Conservation (phyloP, 805 yeast genomes). For the Wickerhamomyces ciferrii region DNA sequence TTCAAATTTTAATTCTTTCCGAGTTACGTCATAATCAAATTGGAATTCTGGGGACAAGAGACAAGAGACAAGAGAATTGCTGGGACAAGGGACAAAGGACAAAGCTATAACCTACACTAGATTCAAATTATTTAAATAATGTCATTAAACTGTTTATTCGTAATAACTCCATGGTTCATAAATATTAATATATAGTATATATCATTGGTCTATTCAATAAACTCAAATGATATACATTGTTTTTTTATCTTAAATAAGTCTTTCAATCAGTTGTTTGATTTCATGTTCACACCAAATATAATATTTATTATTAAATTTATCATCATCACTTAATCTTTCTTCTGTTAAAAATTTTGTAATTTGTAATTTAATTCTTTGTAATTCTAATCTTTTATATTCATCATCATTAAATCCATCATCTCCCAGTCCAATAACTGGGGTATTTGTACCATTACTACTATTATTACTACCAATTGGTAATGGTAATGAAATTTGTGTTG, state of each 20-base stretch:
- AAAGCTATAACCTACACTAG: too few relatives aligned
- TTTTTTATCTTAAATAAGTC: slow-evolving; percentile 13
- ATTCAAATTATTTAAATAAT: too few relatives aligned
- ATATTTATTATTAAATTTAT: slow-evolving; percentile 22
- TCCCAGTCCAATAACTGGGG: background rate
- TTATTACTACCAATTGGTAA: background rate
- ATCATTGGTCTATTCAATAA: background rate
- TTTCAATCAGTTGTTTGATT: slow-evolving; percentile 23
- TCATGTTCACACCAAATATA: slow-evolving; percentile 22
- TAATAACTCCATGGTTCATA: background rate
- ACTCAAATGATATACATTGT: too few relatives aligned
- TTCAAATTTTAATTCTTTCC: too few relatives aligned
- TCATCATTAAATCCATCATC: slow-evolving; percentile 8
- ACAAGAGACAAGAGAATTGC: too few relatives aligned
- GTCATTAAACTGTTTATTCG: background rate
- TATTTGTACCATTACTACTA: background rate
- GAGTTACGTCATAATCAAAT: too few relatives aligned
- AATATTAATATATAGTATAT: background rate
- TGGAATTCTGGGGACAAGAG: too few relatives aligned
- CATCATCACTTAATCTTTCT: slow-evolving; percentile 23
- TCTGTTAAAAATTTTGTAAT: slow-evolving; percentile 22
- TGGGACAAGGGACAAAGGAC: too few relatives aligned
- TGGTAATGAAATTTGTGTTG: slow-evolving; percentile 2
- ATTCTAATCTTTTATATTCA: slow-evolving; percentile 22
- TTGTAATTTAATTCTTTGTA: slow-evolving; percentile 22